These are phyloP conservation scores for Agrocybe chaxingu DNA, from an alignment of 768 basidiomycete genomes.

Conservation along the genomic window DNA sequence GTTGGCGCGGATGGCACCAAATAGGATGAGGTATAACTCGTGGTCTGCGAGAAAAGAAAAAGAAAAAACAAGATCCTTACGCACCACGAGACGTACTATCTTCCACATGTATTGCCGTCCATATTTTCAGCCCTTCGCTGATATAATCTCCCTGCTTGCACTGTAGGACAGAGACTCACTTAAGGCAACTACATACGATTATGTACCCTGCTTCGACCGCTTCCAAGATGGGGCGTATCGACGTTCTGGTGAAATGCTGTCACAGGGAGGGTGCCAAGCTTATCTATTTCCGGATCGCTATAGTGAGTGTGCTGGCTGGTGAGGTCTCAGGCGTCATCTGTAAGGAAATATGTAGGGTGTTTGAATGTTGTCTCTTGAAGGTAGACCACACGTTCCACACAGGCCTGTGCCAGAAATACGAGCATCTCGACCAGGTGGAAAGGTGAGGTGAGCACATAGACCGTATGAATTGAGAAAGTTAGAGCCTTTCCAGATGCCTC, in stretches of 20 bases:
- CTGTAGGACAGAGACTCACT: neutral
- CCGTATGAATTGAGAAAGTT: slow-evolving; percentile 44
- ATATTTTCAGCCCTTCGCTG: slow-evolving; percentile 17
- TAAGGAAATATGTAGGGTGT: slow-evolving; percentile 6
- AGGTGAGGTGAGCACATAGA: slow-evolving; percentile 20
- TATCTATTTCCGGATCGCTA: slow-evolving; percentile 16
- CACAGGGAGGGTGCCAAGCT: slow-evolving; percentile 13
- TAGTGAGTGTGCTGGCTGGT: slow-evolving; percentile 12
- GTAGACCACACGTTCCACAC: neutral
- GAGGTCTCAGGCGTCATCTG: slow-evolving; percentile 14
- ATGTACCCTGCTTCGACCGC: slow-evolving; percentile 19
- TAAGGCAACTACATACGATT: slow-evolving; percentile 14
- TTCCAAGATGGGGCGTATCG: slow-evolving; percentile 11
- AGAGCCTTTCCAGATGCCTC: slow-evolving; percentile 30
- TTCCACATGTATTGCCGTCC: slow-evolving; percentile 18
- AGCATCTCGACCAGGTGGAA: neutral
- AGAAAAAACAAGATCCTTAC: neutral
- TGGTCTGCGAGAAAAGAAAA: neutral
- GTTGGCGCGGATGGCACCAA: slow-evolving; percentile 4
- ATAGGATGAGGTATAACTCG: slow-evolving; percentile 2
- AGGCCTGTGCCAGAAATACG: slow-evolving; percentile 16
- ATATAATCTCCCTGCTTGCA: slow-evolving; percentile 19
- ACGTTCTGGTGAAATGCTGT: slow-evolving; percentile 16
- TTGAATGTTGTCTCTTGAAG: neutral
- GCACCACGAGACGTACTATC: slow-evolving; percentile 13